Evolutionary conservation across 179 eudicot genomes (phyloP), one percentile per base, ranked within the genome.

Genomic region (Beta corolliflora): DNA sequence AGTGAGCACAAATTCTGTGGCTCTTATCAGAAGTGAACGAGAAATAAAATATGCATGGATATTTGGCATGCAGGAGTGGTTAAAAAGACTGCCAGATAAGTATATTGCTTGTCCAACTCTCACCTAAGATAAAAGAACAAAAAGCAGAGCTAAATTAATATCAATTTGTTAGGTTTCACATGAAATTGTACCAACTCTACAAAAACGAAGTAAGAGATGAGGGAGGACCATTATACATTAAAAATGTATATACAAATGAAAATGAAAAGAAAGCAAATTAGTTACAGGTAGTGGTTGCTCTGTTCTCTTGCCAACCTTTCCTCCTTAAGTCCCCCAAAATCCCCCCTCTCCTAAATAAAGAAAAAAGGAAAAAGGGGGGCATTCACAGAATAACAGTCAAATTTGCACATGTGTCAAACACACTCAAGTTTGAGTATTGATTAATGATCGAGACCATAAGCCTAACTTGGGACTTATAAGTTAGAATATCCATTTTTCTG

Each of bases 1-100:
- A 64, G 85, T 68, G 13, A 76, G 82, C 64, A 95, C 85, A 70
- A 71, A 84, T 82, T 92, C 95, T 69, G 94, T 95, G 81, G 95
- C 84, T 83, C 94, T 93, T 73, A 95, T 71, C 71, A 86, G 82
- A 71, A 95, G 94, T 68, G 95, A 87, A 50, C 99, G 99, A 63
- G 95, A 86, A 77, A 89, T 81, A 72, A 93, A 95, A 88, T 95
- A 94, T 54, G 93, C 92, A 79, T 95, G 98, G 73, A 92, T 83
- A 81, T 94, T 95, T 77, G 99, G 99, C 80, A 84, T 77, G 86
- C 99, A 95, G 79, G 99, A 93, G 85, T 95, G 99, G 87, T 95
- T 95, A 79, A 91, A 95, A 78, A 95, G 80, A 84, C 99, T 92
- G 31, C 99, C 99, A 76, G 85, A 82, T 79, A 82, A 85, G 89